Base-by-base conservation (phyloP, 495 filamentous ascomycete genomes). In the Tetracladium marchalianum region DNA sequence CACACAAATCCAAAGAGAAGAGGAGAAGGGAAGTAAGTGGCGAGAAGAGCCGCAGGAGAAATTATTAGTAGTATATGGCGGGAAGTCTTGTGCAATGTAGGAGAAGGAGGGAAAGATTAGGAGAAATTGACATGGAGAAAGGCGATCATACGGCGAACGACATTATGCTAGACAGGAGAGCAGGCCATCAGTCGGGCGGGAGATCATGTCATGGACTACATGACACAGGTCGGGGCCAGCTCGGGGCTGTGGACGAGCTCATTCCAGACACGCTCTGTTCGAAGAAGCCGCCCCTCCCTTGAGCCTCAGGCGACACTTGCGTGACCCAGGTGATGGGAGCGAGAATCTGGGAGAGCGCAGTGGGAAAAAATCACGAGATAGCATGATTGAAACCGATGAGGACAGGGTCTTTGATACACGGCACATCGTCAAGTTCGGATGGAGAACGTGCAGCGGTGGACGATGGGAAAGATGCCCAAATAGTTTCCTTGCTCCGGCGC, bases 321-420 rank as follows among this genome's bases (percentile, higher is more conserved):
- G 47, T 10, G 41, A 17, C 9, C 43, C 33, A 31, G 47, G 35
- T 31, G 27, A 35, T 44, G 37, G 39, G 16, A 46, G 24, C 11
- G 22, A 39, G 12, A 32, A 43, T 22, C 24, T 35, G 27, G 24
- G 31, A 34, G 9, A 31, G 8, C 5, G 17, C 12, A 32, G 36
- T 32, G 6, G 31, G 39, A 33, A 50, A 45, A 38, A 40, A 32
- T 43, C 45, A 43, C 34, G 47, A 22, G 39, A 48, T 39, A 38
- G 56, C 49, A 51, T 43, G 41, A 53, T 44, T 50, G 43, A 56
- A 55, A 55, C 52, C 13, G 35, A 13, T 18, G 32, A 18, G 38
- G 34, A 12, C 40, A 17, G 16, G 35, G 47, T 31, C 45, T 32
- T 42, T 45, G 50, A 53, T 39, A 53, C 50, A 44, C 35, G 35